A percentile compares a stretch with the other conserved stretches of the same genome.
phyloP scores from a whole-genome alignment of 495 filamentous ascomycete species.

The Cairneyella variabilis region DNA sequence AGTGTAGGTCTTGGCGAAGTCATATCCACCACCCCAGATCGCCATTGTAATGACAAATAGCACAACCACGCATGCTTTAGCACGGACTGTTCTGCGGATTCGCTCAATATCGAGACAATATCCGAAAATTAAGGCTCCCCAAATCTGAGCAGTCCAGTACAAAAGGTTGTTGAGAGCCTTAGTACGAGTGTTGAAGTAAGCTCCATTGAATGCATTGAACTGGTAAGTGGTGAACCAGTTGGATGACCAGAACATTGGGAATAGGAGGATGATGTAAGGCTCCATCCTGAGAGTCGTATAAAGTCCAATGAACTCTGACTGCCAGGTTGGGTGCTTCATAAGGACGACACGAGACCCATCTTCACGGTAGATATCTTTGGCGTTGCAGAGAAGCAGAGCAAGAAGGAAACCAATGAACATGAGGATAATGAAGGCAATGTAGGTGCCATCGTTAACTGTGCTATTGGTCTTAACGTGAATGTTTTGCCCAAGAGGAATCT shows the following conservation, averaged over 20 bases:
- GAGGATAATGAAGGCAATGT: conserved; percentile 82
- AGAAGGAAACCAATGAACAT: conserved; percentile 72
- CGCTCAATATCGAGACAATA: conserved; percentile 62
- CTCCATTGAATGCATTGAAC: conserved; percentile 54
- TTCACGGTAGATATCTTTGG: conserved; percentile 68
- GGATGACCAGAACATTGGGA: conserved; percentile 78
- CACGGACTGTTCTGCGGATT: conserved; percentile 66
- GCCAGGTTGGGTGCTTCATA: conserved; percentile 80
- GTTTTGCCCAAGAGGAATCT: conserved; percentile 63
- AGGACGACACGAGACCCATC: conserved; percentile 80
- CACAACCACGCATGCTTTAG: conserved; percentile 60
- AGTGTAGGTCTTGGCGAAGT: conserved; percentile 63
- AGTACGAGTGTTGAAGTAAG: conserved; percentile 77
- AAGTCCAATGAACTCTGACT: conserved; percentile 70
- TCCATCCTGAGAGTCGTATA: conserved; percentile 66
- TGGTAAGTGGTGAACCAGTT: conserved; percentile 75
- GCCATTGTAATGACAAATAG: conserved; percentile 69
- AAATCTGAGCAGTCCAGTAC: conserved; percentile 85
- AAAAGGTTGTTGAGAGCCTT: conserved; percentile 76
- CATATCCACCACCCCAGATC: conserved; percentile 86
- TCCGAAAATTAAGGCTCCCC: conserved; percentile 78
- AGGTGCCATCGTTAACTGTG: conserved; percentile 75
- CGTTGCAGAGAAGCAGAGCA: conserved; percentile 65
- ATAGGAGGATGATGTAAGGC: conserved; percentile 76
- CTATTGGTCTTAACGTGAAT: conserved; percentile 53